Conservation (phyloP, 192 early-diverging fungal species). For the Podila clonocystis region DNA sequence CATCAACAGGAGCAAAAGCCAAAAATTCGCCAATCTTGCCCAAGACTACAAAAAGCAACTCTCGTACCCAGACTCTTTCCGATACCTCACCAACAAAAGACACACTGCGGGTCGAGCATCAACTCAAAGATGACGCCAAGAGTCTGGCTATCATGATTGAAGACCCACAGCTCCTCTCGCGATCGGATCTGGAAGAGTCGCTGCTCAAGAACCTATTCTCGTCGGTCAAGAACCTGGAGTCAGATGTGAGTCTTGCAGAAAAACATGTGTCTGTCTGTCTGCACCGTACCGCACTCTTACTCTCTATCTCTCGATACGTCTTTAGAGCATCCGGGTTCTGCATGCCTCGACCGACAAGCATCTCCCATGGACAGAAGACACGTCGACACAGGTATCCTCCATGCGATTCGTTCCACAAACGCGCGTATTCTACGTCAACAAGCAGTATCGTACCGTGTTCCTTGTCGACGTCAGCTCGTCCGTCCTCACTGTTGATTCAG, state of each 20-base stretch:
- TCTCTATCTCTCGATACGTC: too few species aligned
- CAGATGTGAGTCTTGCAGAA: conserved; percentile 9
- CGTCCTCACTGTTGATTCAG: conserved; percentile 66
- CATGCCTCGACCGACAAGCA: conserved; percentile 47
- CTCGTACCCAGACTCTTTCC: background rate
- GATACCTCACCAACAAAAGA: background rate
- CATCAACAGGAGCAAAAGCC: background rate
- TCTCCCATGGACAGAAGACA: conserved; percentile 33
- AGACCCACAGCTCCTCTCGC: conserved; percentile 25
- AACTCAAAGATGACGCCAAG: conserved; percentile 26
- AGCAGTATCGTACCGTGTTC: conserved; percentile 71
- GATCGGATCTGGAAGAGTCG: conserved; percentile 39
- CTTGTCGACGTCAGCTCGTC: conserved; percentile 77
- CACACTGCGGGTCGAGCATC: background rate
- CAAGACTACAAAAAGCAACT: background rate
- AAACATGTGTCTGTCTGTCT: too few species aligned
- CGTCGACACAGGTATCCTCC: conserved; percentile 10
- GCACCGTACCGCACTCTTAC: too few species aligned
- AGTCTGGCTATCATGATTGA: conserved; percentile 36
- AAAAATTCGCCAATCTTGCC: background rate
- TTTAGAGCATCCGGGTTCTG: conserved; percentile 28
- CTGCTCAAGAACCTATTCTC: conserved; percentile 30
- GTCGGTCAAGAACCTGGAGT: conserved; percentile 23
- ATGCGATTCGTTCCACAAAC: conserved; percentile 74
- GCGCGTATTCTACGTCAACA: conserved; percentile 63